Conservation (phyloP, 2,329 filamentous ascomycete species). For the Diaporthe capsici region DNA sequence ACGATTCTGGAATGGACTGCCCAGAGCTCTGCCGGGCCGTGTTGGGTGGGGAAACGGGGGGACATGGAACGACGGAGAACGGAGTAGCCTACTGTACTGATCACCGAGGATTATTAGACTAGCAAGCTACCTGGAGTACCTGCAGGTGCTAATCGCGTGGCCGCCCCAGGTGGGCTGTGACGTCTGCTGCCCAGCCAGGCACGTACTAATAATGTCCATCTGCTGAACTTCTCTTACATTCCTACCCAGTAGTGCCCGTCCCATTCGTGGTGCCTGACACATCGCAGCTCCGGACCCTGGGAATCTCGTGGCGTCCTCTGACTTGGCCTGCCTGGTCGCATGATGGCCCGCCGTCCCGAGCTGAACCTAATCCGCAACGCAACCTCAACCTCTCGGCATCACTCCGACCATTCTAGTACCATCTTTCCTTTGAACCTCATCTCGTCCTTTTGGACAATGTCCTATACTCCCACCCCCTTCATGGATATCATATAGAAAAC, state of each 20-base stretch:
- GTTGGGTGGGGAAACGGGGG: neutral
- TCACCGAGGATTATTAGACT: neutral
- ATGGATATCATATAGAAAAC: conserved; percentile 26
- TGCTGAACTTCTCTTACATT: conserved; percentile 10
- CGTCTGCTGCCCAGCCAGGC: conserved; percentile 18
- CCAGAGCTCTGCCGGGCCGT: conserved; percentile 7
- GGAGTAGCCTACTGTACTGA: neutral
- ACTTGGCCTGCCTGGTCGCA: conserved; percentile 45
- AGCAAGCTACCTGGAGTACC: neutral
- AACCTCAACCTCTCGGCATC: neutral
- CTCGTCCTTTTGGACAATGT: neutral
- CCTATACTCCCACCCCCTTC: neutral
- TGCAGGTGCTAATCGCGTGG: conserved; percentile 15
- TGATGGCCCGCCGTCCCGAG: conserved; percentile 41
- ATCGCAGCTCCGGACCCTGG: conserved; percentile 4
- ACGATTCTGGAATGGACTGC: conserved; percentile 14
- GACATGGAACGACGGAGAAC: neutral
- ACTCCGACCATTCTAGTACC: neutral
- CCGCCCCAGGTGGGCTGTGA: conserved; percentile 26
- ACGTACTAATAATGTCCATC: conserved; percentile 13
- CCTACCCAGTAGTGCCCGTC: conserved; percentile 5
- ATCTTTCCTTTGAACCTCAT: neutral
- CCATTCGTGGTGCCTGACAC: conserved; percentile 18
- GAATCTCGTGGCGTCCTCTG: conserved; percentile 49
- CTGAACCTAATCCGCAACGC: conserved; percentile 16